Evolutionary conservation across 2,329 filamentous ascomycete species (phyloP).

Genomic region (Hypoxylon sp.): DNA sequence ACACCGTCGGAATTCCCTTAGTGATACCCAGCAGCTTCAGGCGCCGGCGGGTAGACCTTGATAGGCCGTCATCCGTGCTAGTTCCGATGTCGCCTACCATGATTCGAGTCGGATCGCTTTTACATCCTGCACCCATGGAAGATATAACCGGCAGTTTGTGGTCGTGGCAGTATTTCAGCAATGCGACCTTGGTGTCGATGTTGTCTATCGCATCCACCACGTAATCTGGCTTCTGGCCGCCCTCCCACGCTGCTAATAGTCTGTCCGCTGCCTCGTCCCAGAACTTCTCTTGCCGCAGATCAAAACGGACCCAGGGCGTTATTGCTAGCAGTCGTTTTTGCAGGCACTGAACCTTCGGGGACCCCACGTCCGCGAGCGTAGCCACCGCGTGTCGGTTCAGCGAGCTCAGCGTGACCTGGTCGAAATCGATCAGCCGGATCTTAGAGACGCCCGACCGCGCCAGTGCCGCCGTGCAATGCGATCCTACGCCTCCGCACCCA

Average conservation of each 20-base stretch:
- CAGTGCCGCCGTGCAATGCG: conserved; percentile 87
- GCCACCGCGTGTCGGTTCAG: conserved; percentile 96
- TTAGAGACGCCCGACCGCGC: conserved; percentile 90
- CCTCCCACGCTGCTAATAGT: conserved; percentile 75
- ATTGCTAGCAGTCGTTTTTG: conserved; percentile 84
- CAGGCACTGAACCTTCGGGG: conserved; percentile 89
- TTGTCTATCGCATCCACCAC: conserved; percentile 99
- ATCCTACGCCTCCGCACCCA: conserved; percentile 94
- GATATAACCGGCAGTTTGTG: conserved; percentile 86
- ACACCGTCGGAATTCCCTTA: conserved; percentile 90
- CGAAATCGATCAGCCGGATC: conserved; percentile 92
- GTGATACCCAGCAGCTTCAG: conserved; percentile 82
- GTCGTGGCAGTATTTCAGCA: conserved; percentile 88
- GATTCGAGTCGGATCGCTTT: conserved; percentile 85
- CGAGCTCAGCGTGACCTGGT: conserved; percentile 95
- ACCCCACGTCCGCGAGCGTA: conserved; percentile 92
- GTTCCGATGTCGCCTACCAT: conserved; percentile 91
- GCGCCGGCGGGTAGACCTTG: conserved; percentile 82
- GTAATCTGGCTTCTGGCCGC: conserved; percentile 77
- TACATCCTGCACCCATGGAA: conserved; percentile 96
- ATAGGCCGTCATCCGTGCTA: conserved; percentile 89
- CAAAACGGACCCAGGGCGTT: conserved; percentile 91
- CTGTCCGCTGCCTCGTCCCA: conserved; percentile 72
- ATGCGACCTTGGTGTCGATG: conserved; percentile 93
- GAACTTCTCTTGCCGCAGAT: conserved; percentile 87